Conservation (phyloP, 179 eudicot species). For the Silene coronaria region DNA sequence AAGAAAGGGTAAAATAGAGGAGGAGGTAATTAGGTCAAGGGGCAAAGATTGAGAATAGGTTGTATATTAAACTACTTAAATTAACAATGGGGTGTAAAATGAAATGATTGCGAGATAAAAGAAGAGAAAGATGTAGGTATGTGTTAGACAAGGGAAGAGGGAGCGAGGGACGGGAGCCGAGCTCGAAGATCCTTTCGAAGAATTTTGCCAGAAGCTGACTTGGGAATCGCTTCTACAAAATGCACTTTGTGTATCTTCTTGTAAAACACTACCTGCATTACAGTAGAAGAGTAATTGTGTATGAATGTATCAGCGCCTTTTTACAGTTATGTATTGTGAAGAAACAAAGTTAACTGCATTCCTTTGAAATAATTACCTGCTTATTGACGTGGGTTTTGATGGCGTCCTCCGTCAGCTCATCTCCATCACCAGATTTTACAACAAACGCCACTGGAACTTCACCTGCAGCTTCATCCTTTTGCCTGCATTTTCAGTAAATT, state of each 20-base stretch:
- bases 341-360: neutral
- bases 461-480: conserved; percentile 36
- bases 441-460: conserved; percentile 40
- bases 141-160: neutral
- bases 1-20: neutral
- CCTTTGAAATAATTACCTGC: conserved; percentile 17
- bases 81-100: neutral
- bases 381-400: conserved; percentile 25
- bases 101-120: neutral
- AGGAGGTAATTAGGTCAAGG: too few relatives aligned
- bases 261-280: conserved; percentile 71
- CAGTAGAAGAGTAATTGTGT: neutral
- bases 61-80: too few relatives aligned
- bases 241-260: conserved; percentile 71
- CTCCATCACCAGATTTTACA: conserved; percentile 21
- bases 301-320: neutral
- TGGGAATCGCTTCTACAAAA: conserved; percentile 64
- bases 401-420: conserved; percentile 27
- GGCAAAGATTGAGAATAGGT: too few relatives aligned
- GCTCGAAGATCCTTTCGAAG: conserved; percentile 75
- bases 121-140: neutral
- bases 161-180: conserved; percentile 25
- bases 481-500: conserved; percentile 18
- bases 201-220: conserved; percentile 80
- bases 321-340: neutral